Evolutionary conservation across 176 grass and related monocot genomes (phyloP), one percentile per base, ranked within the genome.

Genomic region (Tuctoria greenei): DNA sequence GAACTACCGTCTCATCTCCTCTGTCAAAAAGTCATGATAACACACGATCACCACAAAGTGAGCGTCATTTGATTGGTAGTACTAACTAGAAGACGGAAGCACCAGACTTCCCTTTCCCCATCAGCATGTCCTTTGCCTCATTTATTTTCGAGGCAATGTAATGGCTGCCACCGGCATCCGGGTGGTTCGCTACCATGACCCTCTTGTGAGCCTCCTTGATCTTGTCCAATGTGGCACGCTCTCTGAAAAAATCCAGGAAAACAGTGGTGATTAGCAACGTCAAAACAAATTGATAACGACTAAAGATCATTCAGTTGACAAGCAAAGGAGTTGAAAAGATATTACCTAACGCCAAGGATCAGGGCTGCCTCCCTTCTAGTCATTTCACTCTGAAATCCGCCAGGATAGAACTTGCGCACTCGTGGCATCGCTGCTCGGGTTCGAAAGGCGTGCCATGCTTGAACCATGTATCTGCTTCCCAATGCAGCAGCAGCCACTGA

Each of bases 161-260:
- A 90, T 99, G 95, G 61, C 95, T 99, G 64, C 95, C 95, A 63
- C 95, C 89, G 10, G 79, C 80, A 55, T 99, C 95, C 15, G 89
- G 95, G 70, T 99, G 91, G 61, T 99, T 99, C 2, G 95, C 95
- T 24, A 90, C 75, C 91, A 99, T 92, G 46, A 88, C 89, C 69
- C 84, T 99, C 83, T 70, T 90, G 79, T 99, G 95, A 63, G 95
- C 95, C 31, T 90, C 95, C 79, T 88, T 99, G 71, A 99, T 92
- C 76, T 90, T 99, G 43, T 95, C 85, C 26, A 80, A 0, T 12
- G 87, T 82, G 23, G 87, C 87, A 80, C 84, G 89, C 44, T 99
- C 91, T 64, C 95, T 99, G 76, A 60, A 58, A 58, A 64, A n/a
- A 61, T 61, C 13, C 38, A 69, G 9, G 26, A 66, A 9, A 81